Conservation (phyloP, 148 eudicot species). For the Rhododendron molle region DNA sequence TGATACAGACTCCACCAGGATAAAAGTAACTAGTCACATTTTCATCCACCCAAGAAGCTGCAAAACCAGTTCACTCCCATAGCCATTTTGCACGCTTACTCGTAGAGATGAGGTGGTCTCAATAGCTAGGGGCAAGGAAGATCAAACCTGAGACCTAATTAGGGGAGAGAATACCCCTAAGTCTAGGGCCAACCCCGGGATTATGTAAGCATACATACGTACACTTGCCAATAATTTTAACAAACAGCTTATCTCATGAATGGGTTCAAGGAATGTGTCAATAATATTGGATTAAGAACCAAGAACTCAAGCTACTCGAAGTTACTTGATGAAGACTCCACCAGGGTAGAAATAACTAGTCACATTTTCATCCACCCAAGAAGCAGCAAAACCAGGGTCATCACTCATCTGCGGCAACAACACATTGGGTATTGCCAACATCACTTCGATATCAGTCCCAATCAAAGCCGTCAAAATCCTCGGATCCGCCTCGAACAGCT, state of each 20-base stretch:
- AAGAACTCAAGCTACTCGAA: slow-evolving; percentile 11
- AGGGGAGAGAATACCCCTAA: too few species aligned
- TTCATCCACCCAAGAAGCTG: not conserved
- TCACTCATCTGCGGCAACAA: slow-evolving; percentile 73
- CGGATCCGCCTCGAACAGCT: slow-evolving; percentile 83
- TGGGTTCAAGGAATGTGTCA: not conserved
- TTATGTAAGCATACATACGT: too few species aligned
- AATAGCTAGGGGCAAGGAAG: not conserved
- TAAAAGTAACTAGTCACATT: not conserved
- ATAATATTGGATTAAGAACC: not conserved
- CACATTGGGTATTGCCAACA: slow-evolving; percentile 81
- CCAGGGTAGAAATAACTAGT: slow-evolving; percentile 53
- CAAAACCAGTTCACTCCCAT: not conserved
- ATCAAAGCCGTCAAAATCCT: slow-evolving; percentile 54
- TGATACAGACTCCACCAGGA: too few species aligned
- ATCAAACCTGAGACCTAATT: too few species aligned
- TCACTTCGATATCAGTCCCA: slow-evolving; percentile 70
- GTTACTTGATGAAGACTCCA: slow-evolving; percentile 77
- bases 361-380: slow-evolving; percentile 88
- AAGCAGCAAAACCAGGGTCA: slow-evolving; percentile 49
- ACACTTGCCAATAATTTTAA: too few species aligned
- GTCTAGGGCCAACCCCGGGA: too few species aligned
- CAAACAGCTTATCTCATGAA: not conserved
- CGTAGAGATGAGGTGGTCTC: not conserved
- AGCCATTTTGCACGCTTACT: too few species aligned